Evolutionary conservation across 768 basidiomycete species (phyloP).

Genomic region (Kwoniella mangroviensis): DNA sequence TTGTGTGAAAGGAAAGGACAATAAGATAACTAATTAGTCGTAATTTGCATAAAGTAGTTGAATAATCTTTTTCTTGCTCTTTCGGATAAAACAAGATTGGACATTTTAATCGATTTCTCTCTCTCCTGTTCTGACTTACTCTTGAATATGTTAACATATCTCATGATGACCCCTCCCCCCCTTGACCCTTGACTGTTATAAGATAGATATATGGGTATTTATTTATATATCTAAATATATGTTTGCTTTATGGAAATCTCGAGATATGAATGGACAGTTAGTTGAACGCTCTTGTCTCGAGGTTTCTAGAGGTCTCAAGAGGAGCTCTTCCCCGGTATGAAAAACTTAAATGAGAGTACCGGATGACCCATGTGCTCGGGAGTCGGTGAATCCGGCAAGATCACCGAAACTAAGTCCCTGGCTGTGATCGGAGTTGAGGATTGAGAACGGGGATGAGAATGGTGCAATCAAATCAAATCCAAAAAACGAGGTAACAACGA

Average conservation of each 20-base stretch:
- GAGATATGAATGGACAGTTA: neutral
- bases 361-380: neutral
- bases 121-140: too few species aligned
- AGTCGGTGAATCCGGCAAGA: neutral
- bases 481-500: constrained; percentile 7
- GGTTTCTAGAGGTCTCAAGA: neutral
- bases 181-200: too few species aligned
- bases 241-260: neutral
- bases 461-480: neutral
- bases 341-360: neutral
- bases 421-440: neutral
- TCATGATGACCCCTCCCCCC: too few species aligned
- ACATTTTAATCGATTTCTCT: too few species aligned
- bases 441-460: neutral
- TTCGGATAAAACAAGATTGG: too few species aligned
- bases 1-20: neutral
- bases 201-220: neutral
- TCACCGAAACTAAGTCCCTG: neutral
- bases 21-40: neutral
- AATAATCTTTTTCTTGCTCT: neutral
- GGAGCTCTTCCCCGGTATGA: neutral
- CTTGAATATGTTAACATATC: too few species aligned
- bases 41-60: neutral
- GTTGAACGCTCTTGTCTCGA: neutral
- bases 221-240: neutral